A percentile compares a stretch with the other conserved stretches of the same genome.
Evolutionary conservation across 1,284 basidiomycete species (phyloP).

Genomic region (Malassezia restricta): DNA sequence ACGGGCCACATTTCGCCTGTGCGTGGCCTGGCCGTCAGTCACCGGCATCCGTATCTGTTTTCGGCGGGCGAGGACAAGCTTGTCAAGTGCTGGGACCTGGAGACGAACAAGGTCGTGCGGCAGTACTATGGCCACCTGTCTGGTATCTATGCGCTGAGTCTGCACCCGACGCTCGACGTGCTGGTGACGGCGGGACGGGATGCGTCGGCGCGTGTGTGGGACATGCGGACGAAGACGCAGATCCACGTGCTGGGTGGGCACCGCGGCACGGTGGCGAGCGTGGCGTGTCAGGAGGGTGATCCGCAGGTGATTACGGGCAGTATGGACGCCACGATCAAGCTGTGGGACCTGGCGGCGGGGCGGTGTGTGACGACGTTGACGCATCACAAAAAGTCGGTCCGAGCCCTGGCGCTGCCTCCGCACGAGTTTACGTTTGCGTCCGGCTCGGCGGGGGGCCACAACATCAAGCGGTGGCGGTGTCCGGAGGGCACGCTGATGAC

Average conservation of each 20-base stretch:
- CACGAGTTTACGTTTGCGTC: slow-evolving; percentile 80
- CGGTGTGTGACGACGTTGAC: slow-evolving; percentile 90
- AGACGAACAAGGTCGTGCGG: slow-evolving; percentile 95
- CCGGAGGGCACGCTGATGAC: slow-evolving; percentile 91
- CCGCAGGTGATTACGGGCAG: slow-evolving; percentile 94
- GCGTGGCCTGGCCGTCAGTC: slow-evolving; percentile 78
- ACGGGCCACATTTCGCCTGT: slow-evolving; percentile 98
- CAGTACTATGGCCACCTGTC: slow-evolving; percentile 97
- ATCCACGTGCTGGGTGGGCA: slow-evolving; percentile 88
- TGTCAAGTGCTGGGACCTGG: slow-evolving; percentile 99
- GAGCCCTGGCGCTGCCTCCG: slow-evolving; percentile 82
- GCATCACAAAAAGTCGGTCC: slow-evolving; percentile 93
- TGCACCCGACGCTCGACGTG: slow-evolving; percentile 91
- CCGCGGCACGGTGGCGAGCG: slow-evolving; percentile 82
- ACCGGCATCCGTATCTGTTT: slow-evolving; percentile 90
- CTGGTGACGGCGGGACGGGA: slow-evolving; percentile 90
- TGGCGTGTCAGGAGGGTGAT: slow-evolving; percentile 87
- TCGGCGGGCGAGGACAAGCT: slow-evolving; percentile 97
- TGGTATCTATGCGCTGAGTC: slow-evolving; percentile 64
- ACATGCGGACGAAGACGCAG: slow-evolving; percentile 94
- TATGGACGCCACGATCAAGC: slow-evolving; percentile 90
- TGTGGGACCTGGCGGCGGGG: slow-evolving; percentile 98
- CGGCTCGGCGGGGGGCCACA: slow-evolving; percentile 87
- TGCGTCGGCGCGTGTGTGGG: slow-evolving; percentile 91
- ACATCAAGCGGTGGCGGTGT: slow-evolving; percentile 99